Evolutionary conservation across 306 rosid species (phyloP).

Genomic region (Betula pendula): DNA sequence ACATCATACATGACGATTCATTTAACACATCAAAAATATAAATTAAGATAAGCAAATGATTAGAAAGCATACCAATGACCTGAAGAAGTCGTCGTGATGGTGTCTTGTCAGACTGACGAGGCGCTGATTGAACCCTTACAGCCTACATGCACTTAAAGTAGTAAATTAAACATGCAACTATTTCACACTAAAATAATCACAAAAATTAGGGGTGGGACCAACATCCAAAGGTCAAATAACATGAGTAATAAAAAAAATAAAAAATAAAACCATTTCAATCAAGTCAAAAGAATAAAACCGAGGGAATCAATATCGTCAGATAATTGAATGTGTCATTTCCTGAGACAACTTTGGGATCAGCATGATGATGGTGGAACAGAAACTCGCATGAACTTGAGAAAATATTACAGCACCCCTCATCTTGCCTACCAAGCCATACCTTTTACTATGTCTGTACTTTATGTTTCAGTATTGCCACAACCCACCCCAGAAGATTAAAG

Average conservation of each 20-base stretch:
- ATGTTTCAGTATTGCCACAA: background rate
- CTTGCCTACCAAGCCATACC: background rate
- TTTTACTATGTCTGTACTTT: background rate
- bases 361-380: background rate
- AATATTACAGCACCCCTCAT: conserved; percentile 1
- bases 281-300: background rate
- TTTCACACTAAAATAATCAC: conserved; percentile 13
- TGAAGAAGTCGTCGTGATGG: conserved; percentile 72
- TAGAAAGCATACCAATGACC: conserved; percentile 79
- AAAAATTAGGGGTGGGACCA: conserved; percentile 18
- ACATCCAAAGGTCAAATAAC: conserved; percentile 10
- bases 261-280: background rate
- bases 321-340: background rate
- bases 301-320: background rate
- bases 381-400: background rate
- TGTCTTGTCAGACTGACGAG: conserved; percentile 70
- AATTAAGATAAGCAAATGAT: conserved; percentile 15
- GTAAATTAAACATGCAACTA: conserved; percentile 28
- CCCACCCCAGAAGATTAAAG: background rate
- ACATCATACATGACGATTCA: background rate
- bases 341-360: background rate
- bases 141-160: conserved; percentile 46
- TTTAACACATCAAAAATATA: background rate
- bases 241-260: conserved; percentile 10
- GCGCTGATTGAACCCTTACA: conserved; percentile 62